Conservation (phyloP, 1,284 basidiomycete genomes). For the Ceratobasidium sp. region DNA sequence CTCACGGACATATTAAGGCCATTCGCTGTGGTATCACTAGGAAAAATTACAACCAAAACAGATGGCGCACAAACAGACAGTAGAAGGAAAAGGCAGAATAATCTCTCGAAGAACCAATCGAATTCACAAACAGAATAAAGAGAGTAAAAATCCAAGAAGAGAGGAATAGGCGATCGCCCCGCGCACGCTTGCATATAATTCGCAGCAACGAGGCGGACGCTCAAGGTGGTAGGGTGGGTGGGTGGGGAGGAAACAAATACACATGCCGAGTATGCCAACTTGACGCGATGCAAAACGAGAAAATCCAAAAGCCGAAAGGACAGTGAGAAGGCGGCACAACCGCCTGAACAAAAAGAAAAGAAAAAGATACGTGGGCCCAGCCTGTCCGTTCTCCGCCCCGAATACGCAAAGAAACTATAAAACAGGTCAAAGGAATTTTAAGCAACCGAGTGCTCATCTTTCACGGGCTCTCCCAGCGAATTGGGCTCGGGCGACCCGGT, state of each 20-base stretch:
- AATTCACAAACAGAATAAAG: conserved; percentile 40
- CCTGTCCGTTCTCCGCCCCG: conserved; percentile 11
- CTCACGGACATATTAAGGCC: conserved; percentile 33
- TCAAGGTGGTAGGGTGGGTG: conserved; percentile 1
- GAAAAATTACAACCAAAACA: conserved; percentile 40
- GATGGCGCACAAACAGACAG: conserved; percentile 42
- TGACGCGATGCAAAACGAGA: conserved; percentile 52
- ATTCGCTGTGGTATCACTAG: conserved; percentile 40
- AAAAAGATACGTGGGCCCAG: conserved; percentile 4
- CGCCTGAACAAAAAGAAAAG: not conserved
- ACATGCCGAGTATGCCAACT: conserved; percentile 55
- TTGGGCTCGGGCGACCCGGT: conserved; percentile 18
- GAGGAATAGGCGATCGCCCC: not conserved
- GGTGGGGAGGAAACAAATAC: conserved; percentile 35
- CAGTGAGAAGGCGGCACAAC: conserved; percentile 12
- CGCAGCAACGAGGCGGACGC: conserved; percentile 16
- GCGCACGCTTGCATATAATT: not conserved
- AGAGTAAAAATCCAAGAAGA: conserved; percentile 29
- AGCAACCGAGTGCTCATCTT: conserved; percentile 3
- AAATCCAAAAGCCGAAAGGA: conserved; percentile 6
- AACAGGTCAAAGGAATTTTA: conserved; percentile 3
- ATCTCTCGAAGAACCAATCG: conserved; percentile 26
- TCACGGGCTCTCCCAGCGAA: conserved; percentile 5
- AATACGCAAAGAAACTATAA: conserved; percentile 2
- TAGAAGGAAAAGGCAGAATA: conserved; percentile 40